phyloP scores from a whole-genome alignment of 306 rosid genomes.

The Arachis hypogaea region DNA sequence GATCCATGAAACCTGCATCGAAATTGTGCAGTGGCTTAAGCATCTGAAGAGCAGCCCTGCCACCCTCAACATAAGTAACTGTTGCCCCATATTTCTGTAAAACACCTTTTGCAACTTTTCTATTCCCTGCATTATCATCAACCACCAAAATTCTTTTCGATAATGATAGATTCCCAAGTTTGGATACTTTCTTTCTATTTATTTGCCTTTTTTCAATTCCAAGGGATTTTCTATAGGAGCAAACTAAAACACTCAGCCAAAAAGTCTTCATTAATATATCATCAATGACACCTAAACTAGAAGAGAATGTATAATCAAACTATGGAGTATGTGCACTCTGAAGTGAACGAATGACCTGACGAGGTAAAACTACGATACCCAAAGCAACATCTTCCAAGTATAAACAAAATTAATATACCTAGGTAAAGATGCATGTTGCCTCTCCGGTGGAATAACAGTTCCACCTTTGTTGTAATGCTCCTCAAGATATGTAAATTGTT shows the following conservation, averaged over 20 bases:
- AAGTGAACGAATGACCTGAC: no score
- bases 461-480: no score
- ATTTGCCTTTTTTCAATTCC: conserved; percentile 61
- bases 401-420: no score
- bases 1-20: conserved; percentile 97
- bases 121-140: conserved; percentile 83
- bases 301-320: background rate
- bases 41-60: conserved; percentile 64
- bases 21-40: conserved; percentile 81
- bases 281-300: conserved; percentile 42
- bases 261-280: conserved; percentile 74
- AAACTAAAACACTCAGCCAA: conserved; percentile 60
- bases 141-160: conserved; percentile 81
- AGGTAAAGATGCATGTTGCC: no score
- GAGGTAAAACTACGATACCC: no score
- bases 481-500: no score
- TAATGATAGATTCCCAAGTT: conserved; percentile 60
- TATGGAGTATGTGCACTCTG: no score
- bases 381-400: no score
- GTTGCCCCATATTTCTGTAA: conserved; percentile 79
- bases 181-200: conserved; percentile 49
- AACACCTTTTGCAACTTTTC: conserved; percentile 92
- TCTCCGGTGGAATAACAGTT: no score
- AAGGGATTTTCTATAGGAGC: conserved; percentile 65
- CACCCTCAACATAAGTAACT: conserved; percentile 80